Evolutionary conservation across 345 rosid species (phyloP).

Genomic region (Citrus reticulata): DNA sequence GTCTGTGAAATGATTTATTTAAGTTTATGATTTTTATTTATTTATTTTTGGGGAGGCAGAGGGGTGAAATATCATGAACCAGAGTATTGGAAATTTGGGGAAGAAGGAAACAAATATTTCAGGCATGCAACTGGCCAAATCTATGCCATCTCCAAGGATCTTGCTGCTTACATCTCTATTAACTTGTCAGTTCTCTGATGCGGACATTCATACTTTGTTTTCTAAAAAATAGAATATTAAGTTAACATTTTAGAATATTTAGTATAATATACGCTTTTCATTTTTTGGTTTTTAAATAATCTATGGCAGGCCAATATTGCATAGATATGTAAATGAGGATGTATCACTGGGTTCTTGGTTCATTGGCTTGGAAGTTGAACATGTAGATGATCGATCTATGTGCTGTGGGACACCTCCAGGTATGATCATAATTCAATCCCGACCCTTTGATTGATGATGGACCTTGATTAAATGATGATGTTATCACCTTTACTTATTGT

Average conservation of each 20-base stretch:
- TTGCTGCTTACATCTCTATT: slow-evolving; percentile 70
- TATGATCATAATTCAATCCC: not conserved
- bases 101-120: slow-evolving; percentile 85
- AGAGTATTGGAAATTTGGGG: slow-evolving; percentile 91
- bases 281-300: not conserved
- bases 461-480: not conserved
- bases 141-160: slow-evolving; percentile 85
- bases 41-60: slow-evolving; percentile 23
- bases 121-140: slow-evolving; percentile 92
- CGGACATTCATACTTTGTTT: not conserved
- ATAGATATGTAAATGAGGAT: slow-evolving; percentile 90
- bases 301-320: slow-evolving; percentile 62
- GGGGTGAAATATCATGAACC: slow-evolving; percentile 85
- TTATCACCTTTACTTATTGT: not conserved
- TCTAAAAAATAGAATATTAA: not conserved
- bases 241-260: not conserved
- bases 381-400: slow-evolving; percentile 74
- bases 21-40: not conserved
- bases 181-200: slow-evolving; percentile 45
- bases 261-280: not conserved
- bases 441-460: not conserved
- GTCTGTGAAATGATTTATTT: not conserved
- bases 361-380: slow-evolving; percentile 81
- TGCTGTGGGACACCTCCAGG: slow-evolving; percentile 94
- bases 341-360: slow-evolving; percentile 86